A percentile compares a stretch with the other conserved stretches of the same genome.
Evolutionary conservation across 2,329 filamentous ascomycete genomes (phyloP).

Genomic region (Blastomyces emzantsi): DNA sequence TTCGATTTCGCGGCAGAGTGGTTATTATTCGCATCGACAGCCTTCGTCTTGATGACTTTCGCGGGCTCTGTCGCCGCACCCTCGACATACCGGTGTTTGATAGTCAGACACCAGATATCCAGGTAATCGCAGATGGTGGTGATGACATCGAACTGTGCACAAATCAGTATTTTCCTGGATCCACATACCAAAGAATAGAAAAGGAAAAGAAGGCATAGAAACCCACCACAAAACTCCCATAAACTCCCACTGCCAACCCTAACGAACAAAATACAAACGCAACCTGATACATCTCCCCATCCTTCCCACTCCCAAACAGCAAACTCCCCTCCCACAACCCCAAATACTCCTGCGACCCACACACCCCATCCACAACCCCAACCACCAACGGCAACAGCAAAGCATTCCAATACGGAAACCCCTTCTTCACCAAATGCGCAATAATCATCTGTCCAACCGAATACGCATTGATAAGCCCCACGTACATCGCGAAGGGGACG

Average conservation of each 20-base stretch:
- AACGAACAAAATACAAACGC: constrained; percentile 85
- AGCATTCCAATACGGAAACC: constrained; percentile 87
- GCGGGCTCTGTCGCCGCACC: neutral
- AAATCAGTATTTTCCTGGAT: constrained; percentile 9
- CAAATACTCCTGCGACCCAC: constrained; percentile 51
- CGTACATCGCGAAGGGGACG: constrained; percentile 82
- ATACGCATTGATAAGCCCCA: constrained; percentile 86
- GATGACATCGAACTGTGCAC: constrained; percentile 68
- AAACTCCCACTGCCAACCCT: constrained; percentile 77
- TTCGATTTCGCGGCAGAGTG: neutral
- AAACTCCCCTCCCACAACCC: constrained; percentile 64
- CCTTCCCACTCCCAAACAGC: constrained; percentile 52
- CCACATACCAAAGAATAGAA: neutral
- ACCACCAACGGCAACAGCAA: constrained; percentile 67
- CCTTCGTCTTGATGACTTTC: neutral
- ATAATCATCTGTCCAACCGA: constrained; percentile 93
- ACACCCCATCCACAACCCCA: constrained; percentile 67
- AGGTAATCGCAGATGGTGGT: constrained; percentile 96
- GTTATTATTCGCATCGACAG: neutral
- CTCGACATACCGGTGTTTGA: constrained; percentile 66
- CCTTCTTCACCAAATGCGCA: constrained; percentile 77
- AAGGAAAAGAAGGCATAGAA: neutral
- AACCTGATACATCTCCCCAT: constrained; percentile 60
- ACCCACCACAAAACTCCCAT: constrained; percentile 80
- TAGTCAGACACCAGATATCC: constrained; percentile 96